Conservation (phyloP, 768 basidiomycete species). For the Vararia minispora region DNA sequence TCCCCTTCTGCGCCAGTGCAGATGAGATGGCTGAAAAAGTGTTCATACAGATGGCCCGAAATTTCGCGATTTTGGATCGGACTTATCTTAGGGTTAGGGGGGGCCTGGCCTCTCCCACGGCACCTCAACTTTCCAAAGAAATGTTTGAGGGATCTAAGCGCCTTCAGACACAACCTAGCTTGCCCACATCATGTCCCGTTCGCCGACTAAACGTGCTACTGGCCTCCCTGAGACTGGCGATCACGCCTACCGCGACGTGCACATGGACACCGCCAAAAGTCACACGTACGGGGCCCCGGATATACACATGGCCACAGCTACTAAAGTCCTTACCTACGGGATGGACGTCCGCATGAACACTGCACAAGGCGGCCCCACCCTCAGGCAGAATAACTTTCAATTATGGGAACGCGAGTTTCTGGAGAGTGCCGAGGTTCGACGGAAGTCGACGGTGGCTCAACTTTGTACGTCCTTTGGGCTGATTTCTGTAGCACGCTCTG, state of each 20-base stretch:
- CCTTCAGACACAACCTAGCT: too few relatives aligned
- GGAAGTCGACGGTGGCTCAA: conserved; percentile 96
- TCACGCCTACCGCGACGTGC: conserved; percentile 41
- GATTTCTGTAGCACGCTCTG: background rate
- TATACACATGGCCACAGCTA: conserved; percentile 56
- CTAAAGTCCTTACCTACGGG: conserved; percentile 35
- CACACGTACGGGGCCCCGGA: conserved; percentile 34
- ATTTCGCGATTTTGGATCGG: too few relatives aligned
- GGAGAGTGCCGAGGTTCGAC: conserved; percentile 77
- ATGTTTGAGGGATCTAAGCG: too few relatives aligned
- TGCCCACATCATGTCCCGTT: too few relatives aligned
- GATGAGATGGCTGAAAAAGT: too few relatives aligned
- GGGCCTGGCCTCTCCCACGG: too few relatives aligned
- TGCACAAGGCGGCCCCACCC: conserved; percentile 39
- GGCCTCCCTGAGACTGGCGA: conserved; percentile 9
- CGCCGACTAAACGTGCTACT: too few relatives aligned
- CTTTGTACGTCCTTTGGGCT: conserved; percentile 73
- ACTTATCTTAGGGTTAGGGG: too few relatives aligned
- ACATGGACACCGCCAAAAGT: conserved; percentile 74
- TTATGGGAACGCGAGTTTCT: conserved; percentile 82
- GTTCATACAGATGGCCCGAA: too few relatives aligned
- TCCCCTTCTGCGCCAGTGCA: too few relatives aligned
- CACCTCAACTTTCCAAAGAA: too few relatives aligned
- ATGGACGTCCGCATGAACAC: conserved; percentile 65
- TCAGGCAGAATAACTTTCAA: conserved; percentile 45